Percentiles rank a stretch among this genome's conserved stretches.
Evolutionary conservation across 2,329 filamentous ascomycete genomes (phyloP).

Genomic region (Shiraia sp.): DNA sequence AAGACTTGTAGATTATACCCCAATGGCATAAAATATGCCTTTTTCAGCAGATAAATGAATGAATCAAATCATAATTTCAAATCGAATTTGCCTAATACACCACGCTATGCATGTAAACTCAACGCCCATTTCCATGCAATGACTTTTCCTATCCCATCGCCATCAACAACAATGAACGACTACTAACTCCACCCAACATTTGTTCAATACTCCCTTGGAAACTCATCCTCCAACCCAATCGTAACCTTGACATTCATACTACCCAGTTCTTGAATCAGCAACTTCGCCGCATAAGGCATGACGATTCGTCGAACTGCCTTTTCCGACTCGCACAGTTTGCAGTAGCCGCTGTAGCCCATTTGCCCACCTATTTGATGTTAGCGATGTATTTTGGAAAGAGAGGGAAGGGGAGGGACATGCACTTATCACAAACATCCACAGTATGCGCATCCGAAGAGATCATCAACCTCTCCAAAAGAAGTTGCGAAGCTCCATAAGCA

Average conservation of each 20-base stretch:
- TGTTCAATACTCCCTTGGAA: conserved; percentile 57
- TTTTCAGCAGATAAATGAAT: no score
- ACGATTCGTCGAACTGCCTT: conserved; percentile 87
- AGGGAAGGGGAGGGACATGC: conserved; percentile 43
- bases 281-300: conserved; percentile 95
- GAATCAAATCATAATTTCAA: background rate
- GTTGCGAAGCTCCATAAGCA: conserved; percentile 90
- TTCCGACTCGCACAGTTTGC: conserved; percentile 86
- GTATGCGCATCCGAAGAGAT: conserved; percentile 86
- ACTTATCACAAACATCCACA: conserved; percentile 91
- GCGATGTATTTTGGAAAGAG: background rate
- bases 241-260: conserved; percentile 98
- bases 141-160: background rate
- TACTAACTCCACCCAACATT: background rate
- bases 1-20: background rate
- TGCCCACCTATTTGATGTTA: conserved; percentile 59
- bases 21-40: no score
- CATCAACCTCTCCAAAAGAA: conserved; percentile 93
- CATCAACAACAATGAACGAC: conserved; percentile 7
- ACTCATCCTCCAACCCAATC: conserved; percentile 90
- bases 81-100: background rate
- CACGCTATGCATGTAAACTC: background rate
- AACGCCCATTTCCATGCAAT: no score
- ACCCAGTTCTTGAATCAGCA: conserved; percentile 92
- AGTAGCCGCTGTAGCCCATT: conserved; percentile 95